phyloP scores from a whole-genome alignment of 2,329 filamentous ascomycete genomes.

The Clathrospora elynae region DNA sequence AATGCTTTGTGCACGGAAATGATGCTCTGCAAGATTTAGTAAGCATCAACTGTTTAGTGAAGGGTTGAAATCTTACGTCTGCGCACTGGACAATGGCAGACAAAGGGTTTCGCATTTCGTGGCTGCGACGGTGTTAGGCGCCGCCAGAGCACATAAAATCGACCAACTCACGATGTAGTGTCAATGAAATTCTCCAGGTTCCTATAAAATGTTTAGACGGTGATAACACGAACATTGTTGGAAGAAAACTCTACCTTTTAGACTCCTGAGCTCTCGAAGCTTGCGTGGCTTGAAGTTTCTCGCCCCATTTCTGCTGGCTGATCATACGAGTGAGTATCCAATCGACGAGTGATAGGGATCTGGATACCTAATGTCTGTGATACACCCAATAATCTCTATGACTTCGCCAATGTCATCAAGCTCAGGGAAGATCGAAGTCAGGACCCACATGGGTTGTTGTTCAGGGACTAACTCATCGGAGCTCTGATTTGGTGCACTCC shows the following conservation, averaged over 20 bases:
- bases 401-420: slow-evolving; percentile 29
- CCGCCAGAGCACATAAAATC: too few relatives aligned
- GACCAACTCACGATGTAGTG: slow-evolving; percentile 29
- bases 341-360: background rate
- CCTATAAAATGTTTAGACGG: background rate
- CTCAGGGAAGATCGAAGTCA: slow-evolving; percentile 40
- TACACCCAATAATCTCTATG: slow-evolving; percentile 41
- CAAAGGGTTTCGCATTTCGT: slow-evolving; percentile 54
- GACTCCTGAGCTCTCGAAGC: slow-evolving; percentile 27
- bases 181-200: slow-evolving; percentile 42
- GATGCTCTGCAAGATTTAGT: slow-evolving; percentile 18
- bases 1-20: slow-evolving; percentile 19
- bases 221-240: background rate
- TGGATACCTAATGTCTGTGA: slow-evolving; percentile 42
- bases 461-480: slow-evolving; percentile 16
- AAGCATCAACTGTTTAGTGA: background rate
- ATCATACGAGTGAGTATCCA: slow-evolving; percentile 3
- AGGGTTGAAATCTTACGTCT: slow-evolving; percentile 41
- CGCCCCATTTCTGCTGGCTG: slow-evolving; percentile 44
- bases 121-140: slow-evolving; percentile 4
- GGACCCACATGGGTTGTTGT: slow-evolving; percentile 35
- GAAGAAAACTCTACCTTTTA: slow-evolving; percentile 13
- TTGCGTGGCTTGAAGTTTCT: slow-evolving; percentile 39
- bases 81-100: slow-evolving; percentile 52
- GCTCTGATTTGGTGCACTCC: slow-evolving; percentile 30